phyloP scores from a whole-genome alignment of 805 yeast genomes.

The Monosporozyma aerobia region DNA sequence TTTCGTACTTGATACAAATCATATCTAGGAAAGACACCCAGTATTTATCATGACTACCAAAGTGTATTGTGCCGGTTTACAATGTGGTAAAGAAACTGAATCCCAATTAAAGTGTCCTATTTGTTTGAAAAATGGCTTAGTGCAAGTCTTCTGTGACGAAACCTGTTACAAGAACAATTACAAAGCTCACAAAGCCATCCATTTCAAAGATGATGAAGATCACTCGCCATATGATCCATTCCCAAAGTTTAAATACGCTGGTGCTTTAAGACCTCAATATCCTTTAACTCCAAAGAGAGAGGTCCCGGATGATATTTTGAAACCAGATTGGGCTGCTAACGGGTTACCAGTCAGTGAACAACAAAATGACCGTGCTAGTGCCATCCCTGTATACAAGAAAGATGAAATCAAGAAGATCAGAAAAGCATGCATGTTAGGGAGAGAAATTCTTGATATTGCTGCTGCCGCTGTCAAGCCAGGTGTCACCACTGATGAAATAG shows the following conservation, averaged over 20 bases:
- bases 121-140: conserved; percentile 64
- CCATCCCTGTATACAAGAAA: conserved; percentile 53
- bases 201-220: conserved; percentile 45
- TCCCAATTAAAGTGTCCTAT: conserved; percentile 83
- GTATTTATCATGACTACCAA: conserved; percentile 2
- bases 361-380: conserved; percentile 55
- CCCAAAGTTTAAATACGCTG: conserved; percentile 68
- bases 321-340: conserved; percentile 74
- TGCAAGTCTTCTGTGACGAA: conserved; percentile 70
- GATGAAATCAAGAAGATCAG: conserved; percentile 69
- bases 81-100: conserved; percentile 74
- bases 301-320: conserved; percentile 60
- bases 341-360: conserved; percentile 80
- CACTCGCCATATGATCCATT: conserved; percentile 70
- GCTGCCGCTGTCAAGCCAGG: conserved; percentile 83
- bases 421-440: conserved; percentile 61
- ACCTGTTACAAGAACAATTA: conserved; percentile 69
- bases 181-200: conserved; percentile 66
- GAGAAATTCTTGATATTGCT: conserved; percentile 85
- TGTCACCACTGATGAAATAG: conserved; percentile 86
- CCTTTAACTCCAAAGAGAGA: conserved; percentile 68
- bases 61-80: conserved; percentile 60
- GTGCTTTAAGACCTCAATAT: conserved; percentile 65
- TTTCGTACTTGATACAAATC: background rate
- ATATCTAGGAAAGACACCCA: background rate